Conservation (phyloP, 176 grass and related monocot genomes). For the Aegilops umbellulata region DNA sequence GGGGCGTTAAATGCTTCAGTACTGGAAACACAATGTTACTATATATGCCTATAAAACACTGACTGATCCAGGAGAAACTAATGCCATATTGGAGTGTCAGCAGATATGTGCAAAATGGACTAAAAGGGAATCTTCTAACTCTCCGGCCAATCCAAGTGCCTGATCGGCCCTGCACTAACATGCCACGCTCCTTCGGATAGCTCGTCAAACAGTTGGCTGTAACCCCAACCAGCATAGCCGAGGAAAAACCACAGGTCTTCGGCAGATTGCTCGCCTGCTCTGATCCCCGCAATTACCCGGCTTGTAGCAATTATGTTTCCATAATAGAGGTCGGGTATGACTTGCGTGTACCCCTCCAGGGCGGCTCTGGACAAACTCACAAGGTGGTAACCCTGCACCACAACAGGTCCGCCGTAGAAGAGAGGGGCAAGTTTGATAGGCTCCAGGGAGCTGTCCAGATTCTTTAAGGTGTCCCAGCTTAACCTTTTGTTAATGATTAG, state of each 20-base stretch:
- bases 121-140: conserved; percentile 30
- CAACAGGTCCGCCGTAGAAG: conserved; percentile 83
- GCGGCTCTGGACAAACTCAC: conserved; percentile 63
- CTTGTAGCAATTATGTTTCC: conserved; percentile 61
- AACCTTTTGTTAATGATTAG: conserved; percentile 83
- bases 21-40: background rate
- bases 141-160: conserved; percentile 63
- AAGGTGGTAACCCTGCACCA: conserved; percentile 62
- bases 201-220: conserved; percentile 76
- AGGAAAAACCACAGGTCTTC: conserved; percentile 82
- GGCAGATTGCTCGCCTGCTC: conserved; percentile 37
- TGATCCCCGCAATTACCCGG: conserved; percentile 43
- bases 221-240: conserved; percentile 71
- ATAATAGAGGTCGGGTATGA: conserved; percentile 63
- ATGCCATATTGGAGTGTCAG: background rate
- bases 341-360: conserved; percentile 54
- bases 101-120: conserved; percentile 24
- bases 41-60: background rate
- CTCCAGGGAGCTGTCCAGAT: conserved; percentile 54
- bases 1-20: background rate
- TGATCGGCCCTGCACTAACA: conserved; percentile 30
- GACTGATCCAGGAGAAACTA: background rate
- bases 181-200: conserved; percentile 65
- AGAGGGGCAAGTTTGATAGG: conserved; percentile 54
- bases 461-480: conserved; percentile 75